Evolutionary conservation across 306 rosid species (phyloP), one percentile per base, ranked within the genome.

Genomic region (Bauhinia variegata): DNA sequence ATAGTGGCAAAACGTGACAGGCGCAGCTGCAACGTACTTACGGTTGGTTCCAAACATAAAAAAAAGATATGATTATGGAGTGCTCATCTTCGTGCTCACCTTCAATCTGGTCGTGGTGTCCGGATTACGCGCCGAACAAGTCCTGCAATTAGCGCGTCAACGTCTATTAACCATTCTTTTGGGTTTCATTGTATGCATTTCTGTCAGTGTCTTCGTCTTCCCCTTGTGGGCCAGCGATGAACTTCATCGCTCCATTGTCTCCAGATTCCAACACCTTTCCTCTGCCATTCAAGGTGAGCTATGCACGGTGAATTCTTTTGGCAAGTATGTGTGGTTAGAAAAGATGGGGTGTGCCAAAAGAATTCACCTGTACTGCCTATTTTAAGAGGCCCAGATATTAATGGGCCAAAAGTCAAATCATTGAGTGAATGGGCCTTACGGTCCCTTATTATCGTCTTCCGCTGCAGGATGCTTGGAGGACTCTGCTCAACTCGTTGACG

Each of bases 191-290:
- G 83, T 88, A 2, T 82, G 87, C 68, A 74, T 93, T 49, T 77
- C 81, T 71, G 80, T 88, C 14, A 88, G 65, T 79, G 70, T 93
- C 39, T 59, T 86, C 13, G 63, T 93, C 33, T 86, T 83, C 66
- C 98, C 98, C 12, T 38, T 54, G n/a, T 93, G 98, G 98, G 86
- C 96, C 30, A 86, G 98, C 11, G 88, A 93, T 74, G 96, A 93
- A 65, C 90, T 93, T 75, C 98, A 93, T 47, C 37, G 75, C 74
- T 89, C 96, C 32, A 73, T 66, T 0, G 72, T 83, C 71, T 70
- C 80, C 34, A 86, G 54, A 48, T 88, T 93, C 72, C 65, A 60
- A 1, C 12, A 76, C 68, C 89, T 89, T 46, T 97, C 96, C 3
- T 42, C 34, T 9, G 65, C 88, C 18, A 73, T 93, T 69, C 84